Conservation (phyloP, 1,139 yeast species). For the Blastobotrys arbuscula region DNA sequence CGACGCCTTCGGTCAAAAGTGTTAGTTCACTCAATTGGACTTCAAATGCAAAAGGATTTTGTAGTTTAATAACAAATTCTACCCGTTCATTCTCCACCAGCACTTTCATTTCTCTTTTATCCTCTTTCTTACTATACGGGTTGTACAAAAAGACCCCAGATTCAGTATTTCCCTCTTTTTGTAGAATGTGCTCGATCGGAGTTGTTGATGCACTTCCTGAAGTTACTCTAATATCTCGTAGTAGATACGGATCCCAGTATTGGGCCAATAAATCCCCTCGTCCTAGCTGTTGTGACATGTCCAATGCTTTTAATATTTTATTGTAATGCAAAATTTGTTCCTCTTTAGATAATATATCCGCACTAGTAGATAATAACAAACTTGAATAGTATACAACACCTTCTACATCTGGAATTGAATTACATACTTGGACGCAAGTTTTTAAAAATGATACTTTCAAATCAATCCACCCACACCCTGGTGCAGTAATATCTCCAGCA, state of each 20-base stretch:
- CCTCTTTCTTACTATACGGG: conserved; percentile 32
- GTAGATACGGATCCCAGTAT: conserved; percentile 70
- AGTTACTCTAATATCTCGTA: conserved; percentile 44
- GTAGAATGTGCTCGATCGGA: conserved; percentile 9
- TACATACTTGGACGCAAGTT: conserved; percentile 51
- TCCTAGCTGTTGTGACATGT: conserved; percentile 29
- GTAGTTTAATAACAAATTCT: conserved; percentile 48
- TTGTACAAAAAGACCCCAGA: conserved; percentile 36
- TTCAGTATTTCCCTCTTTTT: conserved; percentile 6
- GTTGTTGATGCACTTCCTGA: conserved; percentile 24
- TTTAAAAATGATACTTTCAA: conserved; percentile 54
- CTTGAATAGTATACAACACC: conserved; percentile 47
- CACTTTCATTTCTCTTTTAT: conserved; percentile 9
- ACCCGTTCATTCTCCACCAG: conserved; percentile 28
- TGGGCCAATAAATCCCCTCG: conserved; percentile 30
- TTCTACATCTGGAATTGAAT: conserved; percentile 44
- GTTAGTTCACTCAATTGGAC: conserved; percentile 53
- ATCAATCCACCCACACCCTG: conserved; percentile 47
- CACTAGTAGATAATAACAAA: conserved; percentile 48
- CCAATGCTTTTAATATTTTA: conserved; percentile 29
- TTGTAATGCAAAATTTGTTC: conserved; percentile 42
- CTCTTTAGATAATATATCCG: conserved; percentile 44
- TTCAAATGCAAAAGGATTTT: conserved; percentile 79
- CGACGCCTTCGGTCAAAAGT: conserved; percentile 25
- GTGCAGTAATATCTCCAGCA: conserved; percentile 27